These are phyloP conservation scores for Murraya paniculata DNA, from an alignment of 345 rosid species.

Conservation along the genomic window DNA sequence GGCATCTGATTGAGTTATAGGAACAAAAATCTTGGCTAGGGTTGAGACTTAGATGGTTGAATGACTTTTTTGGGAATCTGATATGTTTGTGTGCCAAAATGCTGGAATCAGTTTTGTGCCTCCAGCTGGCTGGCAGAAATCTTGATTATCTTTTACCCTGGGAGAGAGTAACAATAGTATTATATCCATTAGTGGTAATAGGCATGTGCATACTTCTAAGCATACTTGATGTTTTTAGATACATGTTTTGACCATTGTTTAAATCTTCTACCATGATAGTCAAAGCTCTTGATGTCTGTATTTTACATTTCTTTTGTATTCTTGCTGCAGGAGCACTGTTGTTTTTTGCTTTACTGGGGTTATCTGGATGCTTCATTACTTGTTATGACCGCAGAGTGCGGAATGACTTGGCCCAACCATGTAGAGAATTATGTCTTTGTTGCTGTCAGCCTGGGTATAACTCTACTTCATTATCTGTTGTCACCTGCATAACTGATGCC, in stretches of 20 bases:
- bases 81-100: background rate
- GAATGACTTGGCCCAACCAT: conserved; percentile 94
- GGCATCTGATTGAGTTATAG: background rate
- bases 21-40: background rate
- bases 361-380: conserved; percentile 97
- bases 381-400: conserved; percentile 98
- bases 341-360: conserved; percentile 96
- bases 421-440: conserved; percentile 95
- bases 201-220: background rate
- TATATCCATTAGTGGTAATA: background rate
- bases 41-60: background rate
- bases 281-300: background rate
- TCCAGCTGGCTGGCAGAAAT: background rate
- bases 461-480: background rate
- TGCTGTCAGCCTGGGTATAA: conserved; percentile 97
- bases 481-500: background rate
- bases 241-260: background rate
- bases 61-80: background rate
- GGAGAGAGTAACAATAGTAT: background rate
- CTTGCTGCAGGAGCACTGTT: conserved; percentile 73
- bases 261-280: background rate
- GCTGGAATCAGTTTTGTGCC: background rate
- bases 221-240: background rate
- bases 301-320: background rate
- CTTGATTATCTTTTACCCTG: background rate